Conservation (phyloP, 2,329 filamentous ascomycete genomes). For the Fusarium sp. region DNA sequence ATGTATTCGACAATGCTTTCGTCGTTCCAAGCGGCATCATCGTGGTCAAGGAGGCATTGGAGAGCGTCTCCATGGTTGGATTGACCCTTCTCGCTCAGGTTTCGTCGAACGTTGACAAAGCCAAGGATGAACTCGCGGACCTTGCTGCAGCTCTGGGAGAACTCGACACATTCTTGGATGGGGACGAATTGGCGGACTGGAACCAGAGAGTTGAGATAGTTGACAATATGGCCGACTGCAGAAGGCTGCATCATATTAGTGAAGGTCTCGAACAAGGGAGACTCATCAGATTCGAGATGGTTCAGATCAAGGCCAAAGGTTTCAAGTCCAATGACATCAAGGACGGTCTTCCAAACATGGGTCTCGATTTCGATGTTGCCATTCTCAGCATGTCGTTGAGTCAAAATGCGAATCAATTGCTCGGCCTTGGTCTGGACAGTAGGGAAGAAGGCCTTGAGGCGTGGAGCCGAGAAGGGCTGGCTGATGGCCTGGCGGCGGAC, state of each 20-base stretch:
- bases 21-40: slow-evolving; percentile 37
- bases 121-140: slow-evolving; percentile 48
- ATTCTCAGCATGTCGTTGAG: slow-evolving; percentile 20
- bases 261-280: slow-evolving; percentile 41
- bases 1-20: slow-evolving; percentile 48
- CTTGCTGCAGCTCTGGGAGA: slow-evolving; percentile 46
- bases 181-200: slow-evolving; percentile 53
- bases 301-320: slow-evolving; percentile 51
- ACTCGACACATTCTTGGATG: slow-evolving; percentile 51
- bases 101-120: slow-evolving; percentile 22
- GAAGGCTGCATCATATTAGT: slow-evolving; percentile 44
- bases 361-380: slow-evolving; percentile 42
- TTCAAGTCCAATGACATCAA: slow-evolving; percentile 52
- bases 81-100: slow-evolving; percentile 1
- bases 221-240: slow-evolving; percentile 41
- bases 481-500: slow-evolving; percentile 50
- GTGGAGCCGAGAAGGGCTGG: slow-evolving; percentile 48
- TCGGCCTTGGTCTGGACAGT: slow-evolving; percentile 50
- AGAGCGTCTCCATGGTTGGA: slow-evolving; percentile 40
- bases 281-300: slow-evolving; percentile 46
- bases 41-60: slow-evolving; percentile 51
- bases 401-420: slow-evolving; percentile 43
- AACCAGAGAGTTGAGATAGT: slow-evolving; percentile 50
- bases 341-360: slow-evolving; percentile 48
- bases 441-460: slow-evolving; percentile 47